These are phyloP conservation scores for Phellopilus nigrolimitatus DNA, from an alignment of 1,284 basidiomycete genomes.

Conservation along the genomic window DNA sequence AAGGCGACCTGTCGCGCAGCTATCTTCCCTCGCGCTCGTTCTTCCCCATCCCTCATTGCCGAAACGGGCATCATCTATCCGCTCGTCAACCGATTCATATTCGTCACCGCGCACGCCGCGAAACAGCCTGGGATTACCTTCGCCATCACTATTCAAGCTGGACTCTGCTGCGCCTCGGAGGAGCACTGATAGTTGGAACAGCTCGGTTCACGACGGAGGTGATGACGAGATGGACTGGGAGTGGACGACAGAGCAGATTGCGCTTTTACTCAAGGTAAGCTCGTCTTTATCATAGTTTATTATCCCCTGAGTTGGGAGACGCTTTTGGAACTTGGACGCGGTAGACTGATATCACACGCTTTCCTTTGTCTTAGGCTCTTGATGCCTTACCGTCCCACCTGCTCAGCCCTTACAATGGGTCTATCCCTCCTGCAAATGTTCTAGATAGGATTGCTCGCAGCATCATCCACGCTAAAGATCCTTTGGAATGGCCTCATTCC, in stretches of 20 bases:
- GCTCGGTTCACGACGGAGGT: constrained; percentile 56
- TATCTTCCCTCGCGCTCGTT: constrained; percentile 33
- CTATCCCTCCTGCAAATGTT: constrained; percentile 74
- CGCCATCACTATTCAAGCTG: constrained; percentile 40
- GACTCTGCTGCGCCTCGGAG: constrained; percentile 53
- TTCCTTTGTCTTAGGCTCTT: constrained; percentile 48
- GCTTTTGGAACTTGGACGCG: constrained; percentile 16
- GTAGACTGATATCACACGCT: constrained; percentile 17
- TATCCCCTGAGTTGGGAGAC: too few relatives aligned
- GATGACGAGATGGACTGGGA: constrained; percentile 58
- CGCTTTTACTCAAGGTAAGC: constrained; percentile 60
- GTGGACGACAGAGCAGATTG: constrained; percentile 68
- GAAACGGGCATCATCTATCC: constrained; percentile 29
- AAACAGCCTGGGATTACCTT: constrained; percentile 30
- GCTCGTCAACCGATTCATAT: constrained; percentile 27
- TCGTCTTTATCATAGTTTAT: too few relatives aligned
- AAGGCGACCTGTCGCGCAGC: constrained; percentile 30
- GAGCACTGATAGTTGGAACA: constrained; percentile 78
- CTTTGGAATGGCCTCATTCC: constrained; percentile 74
- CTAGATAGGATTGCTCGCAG: constrained; percentile 78
- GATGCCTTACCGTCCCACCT: constrained; percentile 78
- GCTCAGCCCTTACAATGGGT: constrained; percentile 75
- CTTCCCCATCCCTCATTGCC: constrained; percentile 33
- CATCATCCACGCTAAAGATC: constrained; percentile 63
- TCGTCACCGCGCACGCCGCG: constrained; percentile 35